Evolutionary conservation across 2,329 filamentous ascomycete species (phyloP), one percentile per base, ranked within the genome.

Genomic region (Fusarium agapanthi): DNA sequence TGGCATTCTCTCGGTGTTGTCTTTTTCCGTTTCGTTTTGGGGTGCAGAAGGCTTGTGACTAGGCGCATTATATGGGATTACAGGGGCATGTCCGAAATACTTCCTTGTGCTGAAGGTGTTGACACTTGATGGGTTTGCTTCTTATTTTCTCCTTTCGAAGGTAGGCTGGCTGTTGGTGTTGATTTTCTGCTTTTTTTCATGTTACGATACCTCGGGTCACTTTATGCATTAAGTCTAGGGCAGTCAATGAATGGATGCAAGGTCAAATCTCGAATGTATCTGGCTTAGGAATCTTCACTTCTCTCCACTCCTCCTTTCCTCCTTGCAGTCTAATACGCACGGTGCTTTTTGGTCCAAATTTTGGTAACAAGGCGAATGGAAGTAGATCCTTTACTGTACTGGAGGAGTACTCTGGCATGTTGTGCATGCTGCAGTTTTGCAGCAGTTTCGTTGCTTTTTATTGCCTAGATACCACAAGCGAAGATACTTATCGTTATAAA

Each of bases 401-500:
- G 65, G 66, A 65, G 62, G 65, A 63, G 54, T 56, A 44, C 64
- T 63, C 65, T 53, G 48, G 56, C 72, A 73, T 65, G 45, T 77
- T 75, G 75, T 76, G 69, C 75, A 76, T 65, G 75, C 79, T 75
- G 69, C 76, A 62, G 65, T 67, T 65, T 76, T 74, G 70, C 65
- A 66, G 64, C 62, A 74, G 72, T 73, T 79, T 79, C 76, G 76
- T 79, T 61, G 38, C 54, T 67, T 55, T 67, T 66, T 57, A 65
- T 71, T 68, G 62, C 78, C 73, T 71, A 77, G 75, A 77, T 77
- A 77, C 75, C 75, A 75, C 56, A 66, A 66, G 75, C 73, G 75
- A 76, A 76, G 67, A 73, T 62, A 75, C 44, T 61, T 67, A 61
- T 74, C 61, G 63, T 70, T 63, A 71, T 56, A 70, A 53, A 47